A percentile compares a stretch with the other conserved stretches of the same genome.
Evolutionary conservation across 129 eudicot species (phyloP).

Genomic region (Lonicera japonica): DNA sequence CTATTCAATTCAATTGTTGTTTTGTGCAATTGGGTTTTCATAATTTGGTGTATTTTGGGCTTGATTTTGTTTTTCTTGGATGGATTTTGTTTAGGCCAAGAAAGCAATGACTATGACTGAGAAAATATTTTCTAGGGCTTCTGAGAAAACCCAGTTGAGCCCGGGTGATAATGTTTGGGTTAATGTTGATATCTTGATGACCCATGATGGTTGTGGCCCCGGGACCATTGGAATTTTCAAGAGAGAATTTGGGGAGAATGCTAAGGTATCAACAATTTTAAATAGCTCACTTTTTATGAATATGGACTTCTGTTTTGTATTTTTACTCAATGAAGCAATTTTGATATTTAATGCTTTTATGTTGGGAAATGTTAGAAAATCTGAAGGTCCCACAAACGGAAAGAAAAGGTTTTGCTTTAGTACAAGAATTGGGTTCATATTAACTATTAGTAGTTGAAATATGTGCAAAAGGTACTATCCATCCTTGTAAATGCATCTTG

Average conservation of each 20-base stretch:
- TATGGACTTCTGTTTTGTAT: too few species aligned
- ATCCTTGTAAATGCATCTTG: too few species aligned
- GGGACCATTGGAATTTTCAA: constrained; percentile 73
- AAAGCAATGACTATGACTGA: constrained; percentile 94
- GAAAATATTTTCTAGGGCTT: constrained; percentile 67
- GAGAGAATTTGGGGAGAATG: constrained; percentile 81
- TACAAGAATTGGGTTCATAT: too few species aligned
- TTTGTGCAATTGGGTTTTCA: neutral
- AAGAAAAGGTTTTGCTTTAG: too few species aligned
- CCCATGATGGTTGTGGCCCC: constrained; percentile 95
- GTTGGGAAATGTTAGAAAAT: too few species aligned
- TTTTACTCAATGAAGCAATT: too few species aligned
- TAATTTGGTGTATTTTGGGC: neutral
- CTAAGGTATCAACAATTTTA: constrained; percentile 42
- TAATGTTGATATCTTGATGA: constrained; percentile 83
- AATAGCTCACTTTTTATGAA: neutral
- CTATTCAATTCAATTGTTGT: neutral
- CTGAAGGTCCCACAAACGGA: too few species aligned
- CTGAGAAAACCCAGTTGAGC: constrained; percentile 58
- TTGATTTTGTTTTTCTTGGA: neutral
- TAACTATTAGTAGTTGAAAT: too few species aligned
- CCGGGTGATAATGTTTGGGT: constrained; percentile 97
- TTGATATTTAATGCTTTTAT: too few species aligned
- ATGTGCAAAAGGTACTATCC: too few species aligned
- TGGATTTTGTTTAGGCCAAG: constrained; percentile 49